Evolutionary conservation across 2,329 filamentous ascomycete species (phyloP).

Genomic region (Aspergillus sp.): DNA sequence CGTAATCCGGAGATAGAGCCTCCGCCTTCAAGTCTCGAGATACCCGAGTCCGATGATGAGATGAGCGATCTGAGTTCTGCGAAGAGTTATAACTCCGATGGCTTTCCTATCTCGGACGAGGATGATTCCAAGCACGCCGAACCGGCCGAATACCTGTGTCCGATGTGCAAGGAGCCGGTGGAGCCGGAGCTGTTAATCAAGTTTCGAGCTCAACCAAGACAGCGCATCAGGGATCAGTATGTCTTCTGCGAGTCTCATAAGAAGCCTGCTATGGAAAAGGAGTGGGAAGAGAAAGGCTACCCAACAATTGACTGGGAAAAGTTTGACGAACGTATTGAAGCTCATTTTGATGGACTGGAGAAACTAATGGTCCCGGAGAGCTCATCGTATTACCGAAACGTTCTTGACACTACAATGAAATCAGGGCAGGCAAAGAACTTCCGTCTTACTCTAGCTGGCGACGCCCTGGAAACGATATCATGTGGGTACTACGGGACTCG

Average conservation of each 20-base stretch:
- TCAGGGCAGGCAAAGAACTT: slow-evolving; percentile 61
- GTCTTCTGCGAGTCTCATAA: slow-evolving; percentile 67
- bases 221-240: slow-evolving; percentile 36
- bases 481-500: slow-evolving; percentile 83
- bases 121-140: slow-evolving; percentile 8
- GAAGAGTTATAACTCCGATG: slow-evolving; percentile 29
- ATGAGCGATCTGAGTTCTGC: slow-evolving; percentile 31
- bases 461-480: slow-evolving; percentile 55
- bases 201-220: slow-evolving; percentile 44
- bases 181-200: slow-evolving; percentile 55
- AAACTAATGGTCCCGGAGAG: slow-evolving; percentile 55
- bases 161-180: slow-evolving; percentile 65
- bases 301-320: slow-evolving; percentile 69
- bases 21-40: slow-evolving; percentile 18
- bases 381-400: slow-evolving; percentile 60
- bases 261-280: slow-evolving; percentile 51
- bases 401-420: slow-evolving; percentile 57
- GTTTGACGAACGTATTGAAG: slow-evolving; percentile 59
- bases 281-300: slow-evolving; percentile 59
- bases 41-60: slow-evolving; percentile 27
- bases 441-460: slow-evolving; percentile 51
- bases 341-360: slow-evolving; percentile 57
- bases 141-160: slow-evolving; percentile 51
- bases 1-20: slow-evolving; percentile 23
- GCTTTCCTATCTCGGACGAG: slow-evolving; percentile 17